phyloP scores from a whole-genome alignment of 257 asterid genomes.

The Petunia axillaris region DNA sequence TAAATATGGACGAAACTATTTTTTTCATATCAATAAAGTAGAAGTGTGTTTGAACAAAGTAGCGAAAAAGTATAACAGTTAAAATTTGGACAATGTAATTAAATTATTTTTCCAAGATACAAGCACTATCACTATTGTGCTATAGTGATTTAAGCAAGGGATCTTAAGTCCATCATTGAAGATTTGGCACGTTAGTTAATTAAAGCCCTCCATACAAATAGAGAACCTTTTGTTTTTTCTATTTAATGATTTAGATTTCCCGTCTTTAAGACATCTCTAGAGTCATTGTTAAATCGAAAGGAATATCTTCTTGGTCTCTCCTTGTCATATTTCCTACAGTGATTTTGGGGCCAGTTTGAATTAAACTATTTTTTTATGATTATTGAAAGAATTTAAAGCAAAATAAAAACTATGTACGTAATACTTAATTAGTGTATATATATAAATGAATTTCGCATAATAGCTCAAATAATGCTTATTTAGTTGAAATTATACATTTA shows the following conservation, averaged over 20 bases:
- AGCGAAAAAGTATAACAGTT: not conserved
- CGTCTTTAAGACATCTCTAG: not conserved
- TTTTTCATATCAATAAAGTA: not conserved
- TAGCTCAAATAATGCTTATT: not conserved
- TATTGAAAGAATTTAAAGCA: not conserved
- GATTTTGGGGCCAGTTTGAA: not conserved
- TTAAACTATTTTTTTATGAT: not conserved
- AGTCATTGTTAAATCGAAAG: not conserved
- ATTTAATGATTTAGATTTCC: not conserved
- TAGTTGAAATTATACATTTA: not conserved
- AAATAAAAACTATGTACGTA: not conserved
- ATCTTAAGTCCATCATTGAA: not conserved
- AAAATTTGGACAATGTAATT: not conserved
- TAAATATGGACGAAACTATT: constrained; percentile 5
- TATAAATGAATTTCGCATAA: not conserved
- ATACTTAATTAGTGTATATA: not conserved
- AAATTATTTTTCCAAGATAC: not conserved
- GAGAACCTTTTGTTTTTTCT: not conserved
- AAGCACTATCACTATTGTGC: not conserved
- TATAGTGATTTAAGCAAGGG: not conserved
- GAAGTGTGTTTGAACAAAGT: not conserved
- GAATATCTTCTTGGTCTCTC: not conserved
- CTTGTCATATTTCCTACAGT: not conserved
- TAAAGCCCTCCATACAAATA: not conserved
- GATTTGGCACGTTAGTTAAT: not conserved